Evolutionary conservation across 2,329 filamentous ascomycete species (phyloP), one percentile per base, ranked within the genome.

Genomic region (Trichoderma sp.): DNA sequence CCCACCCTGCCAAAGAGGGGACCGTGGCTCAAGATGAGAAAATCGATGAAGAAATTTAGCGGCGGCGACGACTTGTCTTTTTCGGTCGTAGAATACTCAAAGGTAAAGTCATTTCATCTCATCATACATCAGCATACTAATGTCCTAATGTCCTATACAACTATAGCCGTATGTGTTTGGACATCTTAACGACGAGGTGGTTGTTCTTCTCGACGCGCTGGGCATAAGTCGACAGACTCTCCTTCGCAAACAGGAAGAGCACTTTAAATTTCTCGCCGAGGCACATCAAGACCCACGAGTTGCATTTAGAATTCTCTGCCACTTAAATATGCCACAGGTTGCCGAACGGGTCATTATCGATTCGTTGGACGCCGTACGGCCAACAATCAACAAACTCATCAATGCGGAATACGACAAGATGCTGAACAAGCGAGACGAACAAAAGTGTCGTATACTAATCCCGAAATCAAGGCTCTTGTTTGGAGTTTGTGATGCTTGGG

Each of bases 31-130:
- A 77, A 75, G 43, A 73, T 84, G 50, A 74, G 77, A 13, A 76
- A 75, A 59, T 84, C 82, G 3, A 84, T 84, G 81, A 80, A 79
- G 71, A 84, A 84, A 73, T 82, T 84, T 72, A 80, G 74, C 26
- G 81, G 80, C 4, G 79, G 79, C 1, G 73, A 78, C 3, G 81
- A 83, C 73, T 69, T 77, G 30, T 79, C 78, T 3, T 82, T 84
- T 65, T 76, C 79, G 6, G 80, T 82, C 0, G 81, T 84, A 0
- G 81, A 80, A 8, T 79, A 82, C 71, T 83, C 82, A 15, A 83
- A 82, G 76, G 82, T 82, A 71, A 39, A 20, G 4, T 20, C 2
- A 6, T 26, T 30, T 26, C 5, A 23, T 26, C 4, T 39, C 4
- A 17, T 20, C 4, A 6, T 13, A 11, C 6, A n/a, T 32, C 13